Base-by-base conservation (phyloP, 106 monocot genomes). In the Dendrobium chrysotoxum region DNA sequence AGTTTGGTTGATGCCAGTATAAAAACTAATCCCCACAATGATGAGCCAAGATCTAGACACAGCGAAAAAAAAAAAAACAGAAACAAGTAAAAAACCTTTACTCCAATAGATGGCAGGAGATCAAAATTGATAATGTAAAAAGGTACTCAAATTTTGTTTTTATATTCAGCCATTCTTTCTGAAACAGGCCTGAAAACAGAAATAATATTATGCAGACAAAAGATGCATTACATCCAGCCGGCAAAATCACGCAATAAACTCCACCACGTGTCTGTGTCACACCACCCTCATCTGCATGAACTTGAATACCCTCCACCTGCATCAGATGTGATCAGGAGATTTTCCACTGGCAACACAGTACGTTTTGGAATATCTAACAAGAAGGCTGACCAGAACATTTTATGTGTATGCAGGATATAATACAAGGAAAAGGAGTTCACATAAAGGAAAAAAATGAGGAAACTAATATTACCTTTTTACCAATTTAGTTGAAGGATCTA, bases 21-120 rank as follows among this genome's bases (percentile, higher is more conserved):
- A 67, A 97, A 90, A 82, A 97, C 86, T 92, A 97, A 86, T 82
- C 96, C 96, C 96, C 96, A 97, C 80, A 97, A 94, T 75, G 96
- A 97, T 70, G 96, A 97, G 1, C 96, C 96, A 61, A 97, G 93
- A 92, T 97, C 96, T 97, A 86, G 53, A 39, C 15, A 44, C 3
- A 21, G 17, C 47, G 47, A 46, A 76, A 45, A 45, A 26, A n/a
- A n/a, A n/a, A n/a, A n/a, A 79, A 66, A 79, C 2, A 3, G 35
- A 35, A 35, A 35, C 2, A 35, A 35, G 3, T 35, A 79, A 70
- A 70, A 15, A 65, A 6, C 16, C 8, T 78, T 57, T 35, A 54
- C 30, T 41, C 3, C 67, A 42, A 67, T 25, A 66, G 28, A 41
- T 55, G 17, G 74, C 5, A 75, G 40, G 1, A 75, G 3, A 81